Evolutionary conservation across 1,284 basidiomycete genomes (phyloP).

Genomic region (Flammula alnicola): DNA sequence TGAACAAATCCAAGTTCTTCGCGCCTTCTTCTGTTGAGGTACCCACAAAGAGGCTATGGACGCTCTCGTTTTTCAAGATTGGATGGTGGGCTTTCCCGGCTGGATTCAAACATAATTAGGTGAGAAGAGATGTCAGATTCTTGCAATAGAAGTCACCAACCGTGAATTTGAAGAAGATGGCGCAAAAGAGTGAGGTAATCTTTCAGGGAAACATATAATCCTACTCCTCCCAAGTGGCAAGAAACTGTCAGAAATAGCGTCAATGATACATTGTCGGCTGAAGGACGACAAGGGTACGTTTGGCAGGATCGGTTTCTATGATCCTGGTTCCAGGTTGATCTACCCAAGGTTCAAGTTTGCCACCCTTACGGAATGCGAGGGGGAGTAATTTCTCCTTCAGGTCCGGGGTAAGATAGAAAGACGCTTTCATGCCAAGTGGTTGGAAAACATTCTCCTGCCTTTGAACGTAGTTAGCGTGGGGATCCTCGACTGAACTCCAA

Average conservation of each 20-base stretch:
- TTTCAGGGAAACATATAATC: conserved; percentile 28
- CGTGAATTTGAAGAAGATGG: conserved; percentile 35
- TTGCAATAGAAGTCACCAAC: conserved; percentile 12
- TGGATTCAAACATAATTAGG: neutral
- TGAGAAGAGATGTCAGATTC: neutral
- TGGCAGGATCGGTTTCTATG: conserved; percentile 29
- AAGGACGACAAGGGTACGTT: conserved; percentile 22
- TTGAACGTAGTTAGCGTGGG: neutral
- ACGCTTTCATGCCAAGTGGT: conserved; percentile 25
- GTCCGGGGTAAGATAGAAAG: conserved; percentile 26
- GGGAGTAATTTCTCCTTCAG: conserved; percentile 15
- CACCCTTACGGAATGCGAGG: conserved; percentile 22
- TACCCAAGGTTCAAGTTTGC: conserved; percentile 21
- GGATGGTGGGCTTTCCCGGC: conserved; percentile 1
- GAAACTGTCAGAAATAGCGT: conserved; percentile 14
- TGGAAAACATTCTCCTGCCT: conserved; percentile 29
- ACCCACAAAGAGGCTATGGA: neutral
- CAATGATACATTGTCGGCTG: neutral
- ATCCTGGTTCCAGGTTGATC: conserved; percentile 11
- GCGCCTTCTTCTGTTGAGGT: neutral
- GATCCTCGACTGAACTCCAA: neutral
- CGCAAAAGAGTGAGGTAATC: conserved; percentile 36
- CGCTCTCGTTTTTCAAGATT: neutral
- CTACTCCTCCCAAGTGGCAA: conserved; percentile 27
- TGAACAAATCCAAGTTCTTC: neutral